phyloP scores from a whole-genome alignment of 192 early-diverging fungal species.

The Mortierella antarctica region DNA sequence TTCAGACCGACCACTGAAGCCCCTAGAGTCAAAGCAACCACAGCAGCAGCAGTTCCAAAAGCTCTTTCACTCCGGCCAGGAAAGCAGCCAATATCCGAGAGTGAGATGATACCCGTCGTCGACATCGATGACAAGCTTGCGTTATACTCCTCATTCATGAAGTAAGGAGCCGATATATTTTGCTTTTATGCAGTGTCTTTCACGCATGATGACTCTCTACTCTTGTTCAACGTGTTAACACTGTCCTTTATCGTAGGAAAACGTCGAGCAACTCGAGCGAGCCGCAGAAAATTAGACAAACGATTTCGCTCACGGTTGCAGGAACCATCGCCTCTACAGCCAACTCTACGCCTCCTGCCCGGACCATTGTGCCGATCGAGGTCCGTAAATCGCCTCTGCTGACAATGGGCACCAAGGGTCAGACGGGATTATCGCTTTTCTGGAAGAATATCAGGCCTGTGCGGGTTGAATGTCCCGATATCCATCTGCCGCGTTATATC shows the following conservation, averaged over 20 bases:
- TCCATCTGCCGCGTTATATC: conserved; percentile 8
- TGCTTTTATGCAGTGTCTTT: background rate
- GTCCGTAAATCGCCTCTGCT: conserved; percentile 35
- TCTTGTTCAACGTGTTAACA: background rate
- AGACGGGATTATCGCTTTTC: conserved; percentile 41
- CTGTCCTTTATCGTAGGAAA: conserved; percentile 18
- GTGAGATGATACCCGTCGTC: conserved; percentile 46
- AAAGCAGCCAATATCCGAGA: conserved; percentile 24
- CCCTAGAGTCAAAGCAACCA: conserved; percentile 48
- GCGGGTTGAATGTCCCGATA: conserved; percentile 44
- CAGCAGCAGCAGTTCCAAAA: conserved; percentile 27
- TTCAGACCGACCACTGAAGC: conserved; percentile 39
- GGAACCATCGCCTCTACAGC: conserved; percentile 11
- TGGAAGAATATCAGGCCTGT: conserved; percentile 52
- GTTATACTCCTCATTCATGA: conserved; percentile 50
- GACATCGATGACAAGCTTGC: conserved; percentile 50
- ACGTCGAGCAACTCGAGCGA: conserved; percentile 8
- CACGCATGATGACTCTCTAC: background rate
- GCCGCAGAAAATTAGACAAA: conserved; percentile 19
- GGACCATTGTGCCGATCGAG: conserved; percentile 36
- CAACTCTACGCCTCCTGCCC: conserved; percentile 12
- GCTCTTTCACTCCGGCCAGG: conserved; percentile 27
- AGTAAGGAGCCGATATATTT: conserved; percentile 7
- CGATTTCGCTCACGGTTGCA: conserved; percentile 40
- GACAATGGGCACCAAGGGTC: conserved; percentile 18